Evolutionary conservation across 371 early-diverging fungal genomes (phyloP).

Genomic region (Rhizomucor miehei): DNA sequence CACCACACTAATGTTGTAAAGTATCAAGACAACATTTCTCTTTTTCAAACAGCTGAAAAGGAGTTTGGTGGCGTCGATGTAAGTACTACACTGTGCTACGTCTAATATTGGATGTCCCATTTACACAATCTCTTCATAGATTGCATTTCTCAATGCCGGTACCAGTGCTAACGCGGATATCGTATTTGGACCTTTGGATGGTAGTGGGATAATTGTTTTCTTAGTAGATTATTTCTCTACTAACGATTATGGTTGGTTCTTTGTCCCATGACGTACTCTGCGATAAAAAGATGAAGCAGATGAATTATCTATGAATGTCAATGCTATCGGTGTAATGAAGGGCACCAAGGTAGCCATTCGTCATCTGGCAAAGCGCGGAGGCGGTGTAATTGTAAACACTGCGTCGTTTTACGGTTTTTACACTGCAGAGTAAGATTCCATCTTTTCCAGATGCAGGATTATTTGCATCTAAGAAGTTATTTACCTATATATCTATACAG

Average conservation of each 20-base stretch:
- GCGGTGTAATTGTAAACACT: conserved; percentile 43
- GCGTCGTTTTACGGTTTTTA: conserved; percentile 17
- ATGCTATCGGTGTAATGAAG: conserved; percentile 3
- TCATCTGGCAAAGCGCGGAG: conserved; percentile 33
- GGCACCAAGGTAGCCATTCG: conserved; percentile 34
- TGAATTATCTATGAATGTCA: not conserved
- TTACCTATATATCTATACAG: no score
- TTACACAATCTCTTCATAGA: not conserved
- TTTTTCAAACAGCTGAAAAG: conserved; percentile 46
- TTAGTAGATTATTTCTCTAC: not conserved
- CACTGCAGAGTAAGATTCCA: not conserved
- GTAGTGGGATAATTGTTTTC: conserved; percentile 1
- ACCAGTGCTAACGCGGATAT: not conserved
- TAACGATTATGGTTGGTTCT: no score
- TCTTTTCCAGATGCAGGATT: conserved; percentile 53
- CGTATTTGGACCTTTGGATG: conserved; percentile 6
- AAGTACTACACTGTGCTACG: conserved; percentile 14
- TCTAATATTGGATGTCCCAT: not conserved
- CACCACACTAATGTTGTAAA: conserved; percentile 60
- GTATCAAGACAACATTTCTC: conserved; percentile 36
- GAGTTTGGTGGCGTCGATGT: conserved; percentile 63
- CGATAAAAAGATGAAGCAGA: conserved; percentile 1
- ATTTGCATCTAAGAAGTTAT: conserved; percentile 30
- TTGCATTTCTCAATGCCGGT: conserved; percentile 9
- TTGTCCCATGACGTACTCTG: no score